These are phyloP conservation scores for Mycena floridula DNA, from an alignment of 768 basidiomycete species.

Conservation along the genomic window DNA sequence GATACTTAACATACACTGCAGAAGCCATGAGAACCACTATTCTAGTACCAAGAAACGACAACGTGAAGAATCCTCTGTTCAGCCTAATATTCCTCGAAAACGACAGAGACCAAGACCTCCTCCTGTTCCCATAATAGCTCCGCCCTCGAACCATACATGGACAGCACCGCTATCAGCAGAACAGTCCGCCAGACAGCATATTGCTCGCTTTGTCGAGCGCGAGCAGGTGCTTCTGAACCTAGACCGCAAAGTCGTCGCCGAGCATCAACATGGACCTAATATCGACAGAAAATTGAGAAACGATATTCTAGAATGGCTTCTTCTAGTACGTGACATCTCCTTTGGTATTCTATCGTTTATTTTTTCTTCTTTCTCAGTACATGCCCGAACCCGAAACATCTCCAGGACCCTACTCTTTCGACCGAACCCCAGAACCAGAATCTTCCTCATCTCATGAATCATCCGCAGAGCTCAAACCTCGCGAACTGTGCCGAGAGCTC, in stretches of 20 bases:
- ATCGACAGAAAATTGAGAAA: slow-evolving; percentile 28
- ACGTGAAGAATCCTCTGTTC: no score
- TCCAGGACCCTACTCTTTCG: background rate
- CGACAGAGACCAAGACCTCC: no score
- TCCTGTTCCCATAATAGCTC: slow-evolving; percentile 48
- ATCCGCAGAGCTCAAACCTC: background rate
- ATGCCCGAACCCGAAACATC: background rate
- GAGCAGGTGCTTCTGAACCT: slow-evolving; percentile 29
- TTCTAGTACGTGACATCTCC: slow-evolving; percentile 36
- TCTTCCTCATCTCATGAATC: background rate
- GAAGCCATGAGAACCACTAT: no score
- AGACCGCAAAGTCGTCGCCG: slow-evolving; percentile 22
- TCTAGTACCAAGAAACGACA: no score
- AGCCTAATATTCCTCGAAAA: no score
- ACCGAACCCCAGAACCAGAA: background rate
- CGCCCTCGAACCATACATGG: slow-evolving; percentile 32
- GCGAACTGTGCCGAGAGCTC: background rate
- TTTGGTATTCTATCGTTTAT: no score
- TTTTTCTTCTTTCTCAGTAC: background rate
- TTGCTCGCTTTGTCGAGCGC: slow-evolving; percentile 32
- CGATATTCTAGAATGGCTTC: slow-evolving; percentile 36
- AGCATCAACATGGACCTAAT: slow-evolving; percentile 12
- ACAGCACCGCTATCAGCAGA: slow-evolving; percentile 28
- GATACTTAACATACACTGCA: no score
- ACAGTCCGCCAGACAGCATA: slow-evolving; percentile 36